phyloP scores from a whole-genome alignment of 1,284 basidiomycete genomes.

The Rhodotorula sp. region DNA sequence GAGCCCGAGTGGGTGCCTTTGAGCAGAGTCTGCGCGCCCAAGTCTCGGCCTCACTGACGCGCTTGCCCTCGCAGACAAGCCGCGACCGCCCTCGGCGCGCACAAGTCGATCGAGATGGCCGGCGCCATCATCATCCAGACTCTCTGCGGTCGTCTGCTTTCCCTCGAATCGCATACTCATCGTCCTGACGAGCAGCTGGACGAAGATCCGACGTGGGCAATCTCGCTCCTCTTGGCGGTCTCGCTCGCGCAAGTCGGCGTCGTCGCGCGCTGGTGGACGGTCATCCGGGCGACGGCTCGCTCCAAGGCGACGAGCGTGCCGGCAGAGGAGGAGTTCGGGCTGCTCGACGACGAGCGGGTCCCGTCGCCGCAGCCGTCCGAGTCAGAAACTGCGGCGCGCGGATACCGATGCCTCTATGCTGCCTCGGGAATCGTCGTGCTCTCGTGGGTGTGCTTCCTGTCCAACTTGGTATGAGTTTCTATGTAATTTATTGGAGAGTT shows the following conservation, averaged over 20 bases:
- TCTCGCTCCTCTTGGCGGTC: conserved; percentile 1
- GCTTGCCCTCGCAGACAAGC: conserved; percentile 10
- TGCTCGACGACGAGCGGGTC: background rate
- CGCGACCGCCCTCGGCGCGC: conserved; percentile 29
- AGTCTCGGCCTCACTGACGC: background rate
- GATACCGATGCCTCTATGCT: background rate
- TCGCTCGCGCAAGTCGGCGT: conserved; percentile 15
- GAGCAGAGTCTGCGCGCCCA: too few relatives aligned
- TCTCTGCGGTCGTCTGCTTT: conserved; percentile 16
- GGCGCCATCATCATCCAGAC: conserved; percentile 32
- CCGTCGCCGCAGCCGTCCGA: background rate
- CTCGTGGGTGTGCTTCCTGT: background rate
- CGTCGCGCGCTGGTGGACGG: conserved; percentile 12
- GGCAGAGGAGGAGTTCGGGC: background rate
- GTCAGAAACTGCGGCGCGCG: background rate
- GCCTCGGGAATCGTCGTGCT: background rate
- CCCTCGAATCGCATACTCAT: background rate
- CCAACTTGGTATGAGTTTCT: background rate
- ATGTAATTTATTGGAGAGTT: background rate
- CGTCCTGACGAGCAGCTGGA: too few relatives aligned
- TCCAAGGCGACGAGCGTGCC: background rate
- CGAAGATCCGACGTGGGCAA: background rate
- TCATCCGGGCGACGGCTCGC: background rate
- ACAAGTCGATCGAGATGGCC: conserved; percentile 36
- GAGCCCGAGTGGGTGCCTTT: too few relatives aligned